These are phyloP conservation scores for Daldinia sp. DNA, from an alignment of 2,329 filamentous ascomycete species.

Conservation along the genomic window DNA sequence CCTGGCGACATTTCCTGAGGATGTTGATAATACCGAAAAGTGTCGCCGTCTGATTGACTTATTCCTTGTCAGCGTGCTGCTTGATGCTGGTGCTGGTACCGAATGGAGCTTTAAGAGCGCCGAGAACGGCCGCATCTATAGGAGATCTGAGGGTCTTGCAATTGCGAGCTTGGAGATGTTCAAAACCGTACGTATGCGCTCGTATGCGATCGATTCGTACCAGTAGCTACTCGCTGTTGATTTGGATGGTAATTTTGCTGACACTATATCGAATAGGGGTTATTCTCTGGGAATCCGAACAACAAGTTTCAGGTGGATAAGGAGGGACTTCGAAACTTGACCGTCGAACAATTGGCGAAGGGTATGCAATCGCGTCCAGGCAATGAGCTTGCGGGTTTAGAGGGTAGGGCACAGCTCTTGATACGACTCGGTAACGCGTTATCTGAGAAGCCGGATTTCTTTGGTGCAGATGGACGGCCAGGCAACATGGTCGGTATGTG, in stretches of 20 bases:
- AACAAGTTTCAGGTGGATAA: conserved; percentile 94
- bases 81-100: conserved; percentile 90
- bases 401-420: conserved; percentile 85
- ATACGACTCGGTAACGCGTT: conserved; percentile 81
- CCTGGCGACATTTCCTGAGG: conserved; percentile 51
- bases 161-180: conserved; percentile 89
- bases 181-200: conserved; percentile 66
- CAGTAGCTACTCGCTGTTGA: background rate
- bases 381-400: conserved; percentile 86
- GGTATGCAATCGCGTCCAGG: conserved; percentile 86
- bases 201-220: background rate
- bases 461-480: conserved; percentile 84
- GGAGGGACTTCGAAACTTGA: conserved; percentile 79
- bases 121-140: conserved; percentile 85
- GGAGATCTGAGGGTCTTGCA: conserved; percentile 73
- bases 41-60: conserved; percentile 68
- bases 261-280: conserved; percentile 61
- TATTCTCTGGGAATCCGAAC: conserved; percentile 84
- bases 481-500: conserved; percentile 91
- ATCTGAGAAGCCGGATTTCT: conserved; percentile 80
- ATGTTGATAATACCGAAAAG: conserved; percentile 55
- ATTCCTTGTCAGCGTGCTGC: conserved; percentile 79
- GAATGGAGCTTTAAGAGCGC: conserved; percentile 93
- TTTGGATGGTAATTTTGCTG: background rate
- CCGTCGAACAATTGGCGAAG: conserved; percentile 77